These are phyloP conservation scores for Sporothrix dimorphospora DNA, from an alignment of 2,329 filamentous ascomycete genomes.

Conservation along the genomic window DNA sequence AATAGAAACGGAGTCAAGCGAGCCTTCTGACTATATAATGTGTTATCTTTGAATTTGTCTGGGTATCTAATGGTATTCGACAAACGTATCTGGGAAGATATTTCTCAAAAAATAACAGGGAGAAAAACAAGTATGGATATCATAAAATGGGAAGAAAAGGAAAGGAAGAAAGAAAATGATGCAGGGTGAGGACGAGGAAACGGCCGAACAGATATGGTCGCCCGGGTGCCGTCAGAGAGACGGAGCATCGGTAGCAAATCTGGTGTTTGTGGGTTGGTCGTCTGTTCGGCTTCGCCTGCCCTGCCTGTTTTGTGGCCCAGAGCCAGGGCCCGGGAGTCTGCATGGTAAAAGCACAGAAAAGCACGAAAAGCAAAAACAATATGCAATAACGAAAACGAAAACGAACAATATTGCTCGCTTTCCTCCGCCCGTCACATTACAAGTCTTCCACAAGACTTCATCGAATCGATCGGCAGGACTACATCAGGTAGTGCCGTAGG, in stretches of 20 bases:
- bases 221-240: background rate
- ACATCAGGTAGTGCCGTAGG: background rate
- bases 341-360: background rate
- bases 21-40: background rate
- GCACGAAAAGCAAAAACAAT: background rate
- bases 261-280: background rate
- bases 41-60: constrained; percentile 20
- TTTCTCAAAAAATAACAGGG: constrained; percentile 17
- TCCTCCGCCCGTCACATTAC: constrained; percentile 10
- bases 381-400: background rate
- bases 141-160: constrained; percentile 28
- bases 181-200: no score
- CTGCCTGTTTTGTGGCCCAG: background rate
- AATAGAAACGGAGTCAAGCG: background rate
- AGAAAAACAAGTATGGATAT: constrained; percentile 30
- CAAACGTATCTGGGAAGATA: constrained; percentile 17
- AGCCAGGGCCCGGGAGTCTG: background rate
- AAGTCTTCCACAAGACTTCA: background rate
- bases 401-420: background rate
- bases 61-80: constrained; percentile 29
- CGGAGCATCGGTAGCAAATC: background rate
- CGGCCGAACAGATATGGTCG: background rate
- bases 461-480: background rate
- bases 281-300: background rate
- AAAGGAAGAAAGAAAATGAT: constrained; percentile 22